phyloP scores from a whole-genome alignment of 805 yeast genomes.

The Hanseniaspora occidentalis region DNA sequence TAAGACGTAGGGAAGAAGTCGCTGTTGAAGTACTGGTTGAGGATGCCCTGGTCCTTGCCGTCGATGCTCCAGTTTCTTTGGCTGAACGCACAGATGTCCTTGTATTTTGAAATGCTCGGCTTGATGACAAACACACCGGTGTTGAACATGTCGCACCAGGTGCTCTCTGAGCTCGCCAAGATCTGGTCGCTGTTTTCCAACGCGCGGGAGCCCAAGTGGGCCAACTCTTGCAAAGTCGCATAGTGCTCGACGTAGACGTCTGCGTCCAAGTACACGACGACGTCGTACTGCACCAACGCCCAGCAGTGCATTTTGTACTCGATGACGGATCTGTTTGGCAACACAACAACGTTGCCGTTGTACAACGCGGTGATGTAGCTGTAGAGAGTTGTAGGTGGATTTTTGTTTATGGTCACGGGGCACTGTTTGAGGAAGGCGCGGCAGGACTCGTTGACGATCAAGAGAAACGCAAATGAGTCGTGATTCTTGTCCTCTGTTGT shows the following conservation, averaged over 20 bases:
- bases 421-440: not conserved
- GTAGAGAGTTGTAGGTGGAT: not conserved
- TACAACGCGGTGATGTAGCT: not conserved
- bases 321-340: not conserved
- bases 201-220: not conserved
- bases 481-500: too few relatives aligned
- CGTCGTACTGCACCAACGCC: slow-evolving; percentile 25
- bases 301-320: slow-evolving; percentile 18
- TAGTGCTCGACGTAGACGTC: slow-evolving; percentile 42
- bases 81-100: slow-evolving; percentile 27
- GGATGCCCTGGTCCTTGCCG: slow-evolving; percentile 87
- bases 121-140: slow-evolving; percentile 57
- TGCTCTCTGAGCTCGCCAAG: slow-evolving; percentile 66
- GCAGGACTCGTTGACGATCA: not conserved
- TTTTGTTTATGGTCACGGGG: not conserved
- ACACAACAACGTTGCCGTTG: not conserved
- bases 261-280: slow-evolving; percentile 48
- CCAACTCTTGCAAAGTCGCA: slow-evolving; percentile 5
- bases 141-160: slow-evolving; percentile 87
- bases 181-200: slow-evolving; percentile 10
- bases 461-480: too few relatives aligned
- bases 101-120: slow-evolving; percentile 36
- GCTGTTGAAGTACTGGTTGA: slow-evolving; percentile 54
- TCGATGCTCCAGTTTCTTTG: slow-evolving; percentile 39
- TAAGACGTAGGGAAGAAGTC: too few relatives aligned